These are phyloP conservation scores for Rhododendron kiyosumense DNA, from an alignment of 148 eudicot species.

Conservation along the genomic window DNA sequence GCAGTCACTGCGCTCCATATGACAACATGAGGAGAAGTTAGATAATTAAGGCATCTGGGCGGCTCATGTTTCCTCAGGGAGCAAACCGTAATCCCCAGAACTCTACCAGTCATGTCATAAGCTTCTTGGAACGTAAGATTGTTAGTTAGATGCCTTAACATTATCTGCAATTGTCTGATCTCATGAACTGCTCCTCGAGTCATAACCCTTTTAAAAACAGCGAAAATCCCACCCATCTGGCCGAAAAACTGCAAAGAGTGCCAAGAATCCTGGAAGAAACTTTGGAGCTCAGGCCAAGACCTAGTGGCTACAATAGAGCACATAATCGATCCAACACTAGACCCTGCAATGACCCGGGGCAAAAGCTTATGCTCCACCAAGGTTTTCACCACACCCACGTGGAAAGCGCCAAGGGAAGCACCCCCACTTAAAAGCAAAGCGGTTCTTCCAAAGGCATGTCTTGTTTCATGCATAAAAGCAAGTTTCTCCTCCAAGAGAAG, in stretches of 20 bases:
- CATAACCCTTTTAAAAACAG: slow-evolving; percentile 67
- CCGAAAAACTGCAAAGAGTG: slow-evolving; percentile 83
- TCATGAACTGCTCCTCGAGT: slow-evolving; percentile 92
- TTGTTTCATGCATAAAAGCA: slow-evolving; percentile 93
- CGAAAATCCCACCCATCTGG: slow-evolving; percentile 78
- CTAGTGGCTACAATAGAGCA: slow-evolving; percentile 81
- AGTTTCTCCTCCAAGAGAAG: slow-evolving; percentile 88
- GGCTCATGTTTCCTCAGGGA: slow-evolving; percentile 97
- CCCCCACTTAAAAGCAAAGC: slow-evolving; percentile 98
- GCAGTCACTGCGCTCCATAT: slow-evolving; percentile 99
- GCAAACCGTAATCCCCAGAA: slow-evolving; percentile 89
- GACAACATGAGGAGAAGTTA: slow-evolving; percentile 96
- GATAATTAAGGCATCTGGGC: slow-evolving; percentile 85
- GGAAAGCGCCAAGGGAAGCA: slow-evolving; percentile 91
- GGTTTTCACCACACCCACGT: slow-evolving; percentile 89
- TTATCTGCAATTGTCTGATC: slow-evolving; percentile 74
- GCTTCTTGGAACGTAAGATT: slow-evolving; percentile 96
- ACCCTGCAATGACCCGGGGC: slow-evolving; percentile 89
- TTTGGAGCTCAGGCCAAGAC: slow-evolving; percentile 97
- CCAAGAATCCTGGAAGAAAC: slow-evolving; percentile 77
- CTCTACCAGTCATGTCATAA: slow-evolving; percentile 86
- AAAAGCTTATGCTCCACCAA: slow-evolving; percentile 86
- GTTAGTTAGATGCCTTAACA: slow-evolving; percentile 78
- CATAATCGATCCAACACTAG: slow-evolving; percentile 93
- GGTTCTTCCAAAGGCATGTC: slow-evolving; percentile 95